Evolutionary conservation across 805 yeast species (phyloP), one percentile per base, ranked within the genome.

Genomic region (Candida sonorensis): DNA sequence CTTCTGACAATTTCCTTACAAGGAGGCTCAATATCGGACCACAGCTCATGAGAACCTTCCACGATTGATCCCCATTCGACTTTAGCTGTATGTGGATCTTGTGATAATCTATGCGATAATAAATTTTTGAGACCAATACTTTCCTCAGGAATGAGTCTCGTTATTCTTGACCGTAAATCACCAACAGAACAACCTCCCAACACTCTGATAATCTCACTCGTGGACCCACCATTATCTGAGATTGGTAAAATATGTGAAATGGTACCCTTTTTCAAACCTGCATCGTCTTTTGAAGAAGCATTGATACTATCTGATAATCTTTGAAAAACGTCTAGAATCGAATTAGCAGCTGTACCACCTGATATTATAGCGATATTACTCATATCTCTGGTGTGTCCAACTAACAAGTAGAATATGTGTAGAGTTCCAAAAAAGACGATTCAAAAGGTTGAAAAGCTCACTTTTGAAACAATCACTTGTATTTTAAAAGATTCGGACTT

Each of bases 151-250:
- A 85, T 79, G 36, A 88, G 58, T 33, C 88, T 59, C 0, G 86
- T 82, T 18, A 87, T 66, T 35, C 97, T 57, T 0, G 95, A 84
- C 30, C 97, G 62, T 3, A 88, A 67, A 51, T 88, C 97, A 2
- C 97, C 97, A 33, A 88, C 85, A 0, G 97, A 96, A 3, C 95
- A 95, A 0, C 97, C 97, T 2, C 95, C 95, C 12, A 88, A 65
- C 2, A 86, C 84, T 10, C 96, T 60, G 5, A 87, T 66, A 16
- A 88, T 71, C 56, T 88, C 97, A 17, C 94, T 80, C 0, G 96
- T 85, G 2, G 96, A 87, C 0, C 97, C 97, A 12, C 97, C 97
- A 51, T 88, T 88, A 54, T 88, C 97, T 29, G 84, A 76, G 11
- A 88, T 74, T 0, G 97, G 97, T 22, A 88, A 58, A 4, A 87